These are phyloP conservation scores for Botryosphaeria agaves DNA, from an alignment of 2,329 filamentous ascomycete genomes.

Conservation along the genomic window DNA sequence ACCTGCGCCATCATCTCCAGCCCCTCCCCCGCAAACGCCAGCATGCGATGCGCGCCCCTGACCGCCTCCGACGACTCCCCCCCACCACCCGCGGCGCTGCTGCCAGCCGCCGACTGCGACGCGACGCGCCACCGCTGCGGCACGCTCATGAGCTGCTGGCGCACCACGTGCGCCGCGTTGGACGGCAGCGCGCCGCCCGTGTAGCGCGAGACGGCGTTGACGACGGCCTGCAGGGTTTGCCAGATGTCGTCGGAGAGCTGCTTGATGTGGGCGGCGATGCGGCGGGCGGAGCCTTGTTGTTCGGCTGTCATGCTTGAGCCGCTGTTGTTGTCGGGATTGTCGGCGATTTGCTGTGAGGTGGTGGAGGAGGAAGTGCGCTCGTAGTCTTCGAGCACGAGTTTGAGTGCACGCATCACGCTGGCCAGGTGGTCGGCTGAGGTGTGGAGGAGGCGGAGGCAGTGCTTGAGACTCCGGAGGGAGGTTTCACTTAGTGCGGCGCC, in stretches of 20 bases:
- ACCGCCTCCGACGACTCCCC: conserved; percentile 24
- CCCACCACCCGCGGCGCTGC: conserved; percentile 13
- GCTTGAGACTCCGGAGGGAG: conserved; percentile 67
- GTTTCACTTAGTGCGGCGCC: conserved; percentile 85
- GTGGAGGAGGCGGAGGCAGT: conserved; percentile 64
- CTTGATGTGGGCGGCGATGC: conserved; percentile 62
- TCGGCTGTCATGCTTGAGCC: conserved; percentile 6
- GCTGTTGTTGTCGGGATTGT: background rate
- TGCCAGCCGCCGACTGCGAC: conserved; percentile 18
- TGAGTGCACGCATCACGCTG: conserved; percentile 56
- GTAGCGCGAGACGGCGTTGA: conserved; percentile 74
- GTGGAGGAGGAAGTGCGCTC: conserved; percentile 30
- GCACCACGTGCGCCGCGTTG: conserved; percentile 70
- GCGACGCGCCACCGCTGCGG: conserved; percentile 70
- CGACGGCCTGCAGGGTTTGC: conserved; percentile 52
- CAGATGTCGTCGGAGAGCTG: conserved; percentile 35
- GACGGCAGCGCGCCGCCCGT: conserved; percentile 82
- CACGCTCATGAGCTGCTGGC: conserved; percentile 66
- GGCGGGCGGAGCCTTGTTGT: conserved; percentile 11
- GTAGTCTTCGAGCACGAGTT: conserved; percentile 63
- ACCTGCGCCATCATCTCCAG: conserved; percentile 92
- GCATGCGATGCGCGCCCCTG: conserved; percentile 51
- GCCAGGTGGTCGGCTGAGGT: conserved; percentile 71
- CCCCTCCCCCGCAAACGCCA: conserved; percentile 77
- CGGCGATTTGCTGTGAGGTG: conserved; percentile 2